These are phyloP conservation scores for Populus euphratica DNA, from an alignment of 345 rosid genomes.

Conservation along the genomic window DNA sequence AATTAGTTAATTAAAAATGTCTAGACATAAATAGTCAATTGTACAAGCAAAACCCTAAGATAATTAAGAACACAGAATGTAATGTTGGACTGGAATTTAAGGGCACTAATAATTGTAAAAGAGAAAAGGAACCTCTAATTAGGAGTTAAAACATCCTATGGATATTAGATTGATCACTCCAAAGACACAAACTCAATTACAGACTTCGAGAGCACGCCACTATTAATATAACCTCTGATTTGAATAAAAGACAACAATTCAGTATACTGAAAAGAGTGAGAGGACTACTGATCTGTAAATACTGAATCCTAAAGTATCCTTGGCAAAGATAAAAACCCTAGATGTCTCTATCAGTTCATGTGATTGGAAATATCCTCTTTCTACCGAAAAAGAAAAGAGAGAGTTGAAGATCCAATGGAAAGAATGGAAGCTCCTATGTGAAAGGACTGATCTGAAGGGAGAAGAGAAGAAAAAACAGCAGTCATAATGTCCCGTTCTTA, in stretches of 20 bases:
- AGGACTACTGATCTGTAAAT: conserved; percentile 13
- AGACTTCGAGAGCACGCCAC: conserved; percentile 6
- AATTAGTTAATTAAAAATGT: background rate
- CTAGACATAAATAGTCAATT: background rate
- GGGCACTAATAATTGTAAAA: background rate
- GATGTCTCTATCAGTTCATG: conserved; percentile 14
- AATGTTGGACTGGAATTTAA: background rate
- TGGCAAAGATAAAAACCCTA: conserved; percentile 37
- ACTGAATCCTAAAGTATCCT: conserved; percentile 41
- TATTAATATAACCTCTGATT: conserved; percentile 23
- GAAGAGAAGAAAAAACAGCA: conserved; percentile 1
- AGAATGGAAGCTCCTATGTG: conserved; percentile 11
- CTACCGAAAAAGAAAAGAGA: background rate
- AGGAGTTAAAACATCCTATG: conserved; percentile 27
- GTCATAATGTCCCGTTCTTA: conserved; percentile 12
- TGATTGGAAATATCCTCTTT: conserved; percentile 12
- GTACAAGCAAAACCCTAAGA: background rate
- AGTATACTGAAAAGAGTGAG: background rate
- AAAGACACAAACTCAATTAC: conserved; percentile 14
- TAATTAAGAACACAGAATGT: background rate
- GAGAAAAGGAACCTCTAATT: background rate
- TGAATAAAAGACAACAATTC: conserved; percentile 7
- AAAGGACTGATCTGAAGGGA: conserved; percentile 16
- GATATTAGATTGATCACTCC: conserved; percentile 25
- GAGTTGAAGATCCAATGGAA: conserved; percentile 37